Conservation (phyloP, 495 filamentous ascomycete genomes). For the Penicillium psychrofluorescens region DNA sequence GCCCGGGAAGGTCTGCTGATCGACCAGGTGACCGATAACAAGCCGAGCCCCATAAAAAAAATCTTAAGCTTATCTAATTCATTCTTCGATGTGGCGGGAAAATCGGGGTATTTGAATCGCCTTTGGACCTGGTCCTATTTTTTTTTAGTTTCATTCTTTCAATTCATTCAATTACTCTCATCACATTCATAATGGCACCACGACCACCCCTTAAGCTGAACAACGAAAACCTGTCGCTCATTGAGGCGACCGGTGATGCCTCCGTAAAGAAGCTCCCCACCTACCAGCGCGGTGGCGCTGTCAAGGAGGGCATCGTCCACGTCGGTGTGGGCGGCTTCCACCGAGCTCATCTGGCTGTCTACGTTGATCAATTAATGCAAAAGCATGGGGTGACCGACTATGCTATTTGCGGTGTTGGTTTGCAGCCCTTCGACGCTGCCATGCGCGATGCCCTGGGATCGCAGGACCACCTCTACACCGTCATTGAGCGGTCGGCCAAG, state of each 20-base stretch:
- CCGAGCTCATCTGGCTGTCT: constrained; percentile 41
- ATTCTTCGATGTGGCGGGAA: too few relatives aligned
- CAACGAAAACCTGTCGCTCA: constrained; percentile 30
- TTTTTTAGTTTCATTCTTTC: background rate
- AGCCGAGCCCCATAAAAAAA: too few relatives aligned
- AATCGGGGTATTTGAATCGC: too few relatives aligned
- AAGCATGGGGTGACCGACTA: constrained; percentile 34
- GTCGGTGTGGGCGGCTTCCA: constrained; percentile 44
- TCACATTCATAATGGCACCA: constrained; percentile 12
- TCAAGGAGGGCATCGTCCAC: constrained; percentile 46
- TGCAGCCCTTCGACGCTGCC: constrained; percentile 36
- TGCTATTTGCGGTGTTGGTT: constrained; percentile 40
- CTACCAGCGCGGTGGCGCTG: constrained; percentile 28
- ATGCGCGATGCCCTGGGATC: constrained; percentile 39
- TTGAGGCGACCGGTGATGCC: constrained; percentile 18
- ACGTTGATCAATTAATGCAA: constrained; percentile 40
- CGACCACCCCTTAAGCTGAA: constrained; percentile 33
- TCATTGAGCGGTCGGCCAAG: constrained; percentile 39
- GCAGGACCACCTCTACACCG: constrained; percentile 42
- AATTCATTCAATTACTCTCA: constrained; percentile 5
- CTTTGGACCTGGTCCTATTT: too few relatives aligned
- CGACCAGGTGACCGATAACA: too few relatives aligned
- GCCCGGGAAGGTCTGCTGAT: too few relatives aligned
- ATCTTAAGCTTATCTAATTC: too few relatives aligned
- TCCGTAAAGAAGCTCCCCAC: constrained; percentile 26